Percentiles rank a stretch among this genome's conserved stretches.
phyloP scores from a whole-genome alignment of 2,329 filamentous ascomycete genomes.

The Ophiostoma himal-ulmi region DNA sequence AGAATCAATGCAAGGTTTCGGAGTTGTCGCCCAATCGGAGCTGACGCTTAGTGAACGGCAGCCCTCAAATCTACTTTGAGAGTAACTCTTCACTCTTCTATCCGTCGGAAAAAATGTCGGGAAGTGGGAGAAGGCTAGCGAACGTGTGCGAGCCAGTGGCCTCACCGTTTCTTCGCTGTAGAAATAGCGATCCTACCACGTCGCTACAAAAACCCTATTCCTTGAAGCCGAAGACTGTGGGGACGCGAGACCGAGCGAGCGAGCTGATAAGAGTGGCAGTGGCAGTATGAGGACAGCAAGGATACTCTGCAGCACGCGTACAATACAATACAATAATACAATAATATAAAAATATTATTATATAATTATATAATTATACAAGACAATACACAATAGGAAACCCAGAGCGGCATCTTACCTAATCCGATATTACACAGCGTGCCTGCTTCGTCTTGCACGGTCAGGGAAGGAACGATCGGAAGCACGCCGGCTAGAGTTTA shows the following conservation, averaged over 20 bases:
- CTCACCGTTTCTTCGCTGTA: background rate
- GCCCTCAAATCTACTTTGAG: background rate
- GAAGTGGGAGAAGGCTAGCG: background rate
- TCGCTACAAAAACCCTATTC: background rate
- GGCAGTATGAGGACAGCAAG: too few species aligned
- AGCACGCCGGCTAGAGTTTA: background rate
- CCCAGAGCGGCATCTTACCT: background rate
- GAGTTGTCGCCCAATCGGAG: background rate
- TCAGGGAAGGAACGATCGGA: background rate
- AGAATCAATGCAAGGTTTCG: background rate
- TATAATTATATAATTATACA: too few species aligned
- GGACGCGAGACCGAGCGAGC: constrained; percentile 10
- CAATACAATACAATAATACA: too few species aligned
- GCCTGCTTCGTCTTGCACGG: background rate
- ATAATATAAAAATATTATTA: too few species aligned
- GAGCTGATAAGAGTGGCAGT: background rate
- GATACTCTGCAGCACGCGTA: too few species aligned
- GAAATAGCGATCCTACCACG: background rate
- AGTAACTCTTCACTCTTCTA: background rate
- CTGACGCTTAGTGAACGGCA: background rate
- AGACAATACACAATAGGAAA: background rate
- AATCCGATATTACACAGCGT: background rate
- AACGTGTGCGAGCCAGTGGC: background rate
- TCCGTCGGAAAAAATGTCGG: background rate
- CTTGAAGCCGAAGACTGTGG: constrained; percentile 2